Base-by-base conservation (phyloP, 176 grass and related monocot genomes). In the Carex scoparia region DNA sequence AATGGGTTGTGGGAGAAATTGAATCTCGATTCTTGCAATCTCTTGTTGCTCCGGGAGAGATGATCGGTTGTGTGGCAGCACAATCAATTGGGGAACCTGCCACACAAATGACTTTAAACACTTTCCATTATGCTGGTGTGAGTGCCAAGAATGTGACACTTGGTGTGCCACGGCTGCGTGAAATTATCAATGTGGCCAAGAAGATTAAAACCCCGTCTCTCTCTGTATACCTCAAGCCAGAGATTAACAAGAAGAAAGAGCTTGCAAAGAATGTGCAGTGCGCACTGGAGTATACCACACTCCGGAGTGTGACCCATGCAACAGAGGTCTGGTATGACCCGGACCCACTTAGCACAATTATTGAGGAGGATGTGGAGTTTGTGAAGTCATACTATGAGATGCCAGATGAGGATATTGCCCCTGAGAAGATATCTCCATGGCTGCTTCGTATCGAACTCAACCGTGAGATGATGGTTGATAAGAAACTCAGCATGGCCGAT, bases 101-200 rank as follows among this genome's bases (percentile, higher is more conserved):
- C 23, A 95, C 93, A 71, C 96, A 99, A 85, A 99, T 99, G 96
- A 95, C 96, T 9, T 78, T 92, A 49, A 95, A 99, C 87, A 99
- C 91, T 61, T 99, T 99, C 84, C 96, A 99, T 71, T 99, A 92
- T 95, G 96, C 93, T 92, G 93, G 96, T 99, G 96, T 99, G 46
- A 99, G 96, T 87, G 96, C 93, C 35, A 99, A 99, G 91, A 99
- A 99, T 81, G 96, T 99, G 42, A 99, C 96, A 79, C 96, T 99
- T 92, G 91, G 96, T 40, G 96, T 99, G 90, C 96, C 96, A 40
- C 89, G 96, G 85, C 83, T 99, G 85, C 92, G 93, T 64, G 96
- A 99, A 83, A 99, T 99, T 85, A 99, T 95, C 79, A 99, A 99
- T n/a, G 96, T 95, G 48, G 96, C 96, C 81, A 99, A 99, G 88